Conservation (phyloP, 2,329 filamentous ascomycete genomes). For the Ascochyta koolunga region DNA sequence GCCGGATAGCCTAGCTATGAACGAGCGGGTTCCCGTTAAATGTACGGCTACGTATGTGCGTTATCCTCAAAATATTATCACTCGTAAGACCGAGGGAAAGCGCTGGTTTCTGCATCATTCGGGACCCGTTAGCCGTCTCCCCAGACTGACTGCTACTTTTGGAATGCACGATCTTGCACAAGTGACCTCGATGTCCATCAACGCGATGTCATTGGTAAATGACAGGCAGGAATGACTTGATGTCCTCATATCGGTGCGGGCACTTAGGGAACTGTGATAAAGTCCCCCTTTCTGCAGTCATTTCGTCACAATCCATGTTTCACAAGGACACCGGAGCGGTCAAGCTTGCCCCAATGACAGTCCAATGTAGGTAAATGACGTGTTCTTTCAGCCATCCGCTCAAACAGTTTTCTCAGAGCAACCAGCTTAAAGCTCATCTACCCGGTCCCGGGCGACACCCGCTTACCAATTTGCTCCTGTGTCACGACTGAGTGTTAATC, state of each 20-base stretch:
- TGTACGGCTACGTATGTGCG: no score
- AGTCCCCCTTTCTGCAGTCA: neutral
- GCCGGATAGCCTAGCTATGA: no score
- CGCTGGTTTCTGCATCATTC: neutral
- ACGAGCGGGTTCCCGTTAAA: no score
- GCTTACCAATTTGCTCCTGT: constrained; percentile 5
- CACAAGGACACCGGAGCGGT: neutral
- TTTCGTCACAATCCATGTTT: neutral
- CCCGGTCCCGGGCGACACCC: constrained; percentile 11
- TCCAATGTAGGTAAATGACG: no score
- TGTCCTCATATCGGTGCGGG: neutral
- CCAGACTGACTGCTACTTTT: neutral
- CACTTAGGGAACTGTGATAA: neutral
- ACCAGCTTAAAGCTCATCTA: neutral
- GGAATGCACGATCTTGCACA: constrained; percentile 1
- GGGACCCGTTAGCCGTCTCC: neutral
- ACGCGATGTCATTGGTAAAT: neutral
- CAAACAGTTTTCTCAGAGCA: neutral
- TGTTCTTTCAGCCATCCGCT: no score
- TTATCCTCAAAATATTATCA: no score
- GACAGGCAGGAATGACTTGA: constrained; percentile 7
- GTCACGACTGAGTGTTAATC: constrained; percentile 1
- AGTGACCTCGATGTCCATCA: neutral
- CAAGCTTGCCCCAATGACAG: no score
- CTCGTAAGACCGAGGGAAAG: no score